These are phyloP conservation scores for Bipolaris oryzae DNA, from an alignment of 2,329 filamentous ascomycete species.

Conservation along the genomic window DNA sequence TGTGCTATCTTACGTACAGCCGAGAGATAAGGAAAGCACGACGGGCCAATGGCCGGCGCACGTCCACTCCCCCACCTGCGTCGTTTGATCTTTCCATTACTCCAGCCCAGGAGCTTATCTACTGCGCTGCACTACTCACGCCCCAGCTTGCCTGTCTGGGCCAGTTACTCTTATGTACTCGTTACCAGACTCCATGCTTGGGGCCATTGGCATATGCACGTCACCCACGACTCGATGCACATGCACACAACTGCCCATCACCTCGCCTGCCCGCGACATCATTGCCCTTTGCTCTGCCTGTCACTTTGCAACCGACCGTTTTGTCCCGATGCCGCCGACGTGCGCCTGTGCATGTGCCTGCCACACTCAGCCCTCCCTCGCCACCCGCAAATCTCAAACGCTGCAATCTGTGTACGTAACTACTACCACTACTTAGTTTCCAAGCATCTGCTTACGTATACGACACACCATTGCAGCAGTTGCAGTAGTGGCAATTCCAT, in stretches of 20 bases:
- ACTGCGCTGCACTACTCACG: conserved; percentile 8
- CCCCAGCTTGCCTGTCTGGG: conserved; percentile 8
- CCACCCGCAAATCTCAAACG: too few relatives aligned
- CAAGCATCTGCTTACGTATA: background rate
- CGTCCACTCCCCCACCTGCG: conserved; percentile 30
- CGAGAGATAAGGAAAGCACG: conserved; percentile 37
- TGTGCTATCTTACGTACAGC: conserved; percentile 17
- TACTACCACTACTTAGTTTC: too few relatives aligned
- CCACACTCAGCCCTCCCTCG: too few relatives aligned
- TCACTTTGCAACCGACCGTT: conserved; percentile 11
- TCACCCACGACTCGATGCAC: conserved; percentile 26
- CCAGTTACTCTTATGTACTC: conserved; percentile 48
- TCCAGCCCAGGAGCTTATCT: conserved; percentile 28
- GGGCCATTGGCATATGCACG: conserved; percentile 33
- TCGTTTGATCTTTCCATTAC: conserved; percentile 16
- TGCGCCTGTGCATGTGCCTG: too few relatives aligned
- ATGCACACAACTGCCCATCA: conserved; percentile 10
- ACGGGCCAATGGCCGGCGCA: conserved; percentile 29
- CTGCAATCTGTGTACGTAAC: too few relatives aligned
- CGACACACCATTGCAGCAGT: background rate
- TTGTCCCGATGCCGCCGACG: background rate
- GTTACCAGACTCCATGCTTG: conserved; percentile 24
- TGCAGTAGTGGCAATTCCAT: too few relatives aligned
- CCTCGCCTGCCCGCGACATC: conserved; percentile 11
- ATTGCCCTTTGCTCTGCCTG: conserved; percentile 21